Evolutionary conservation across 1,284 basidiomycete species (phyloP).

Genomic region (Cystobasidiaceae sp.): DNA sequence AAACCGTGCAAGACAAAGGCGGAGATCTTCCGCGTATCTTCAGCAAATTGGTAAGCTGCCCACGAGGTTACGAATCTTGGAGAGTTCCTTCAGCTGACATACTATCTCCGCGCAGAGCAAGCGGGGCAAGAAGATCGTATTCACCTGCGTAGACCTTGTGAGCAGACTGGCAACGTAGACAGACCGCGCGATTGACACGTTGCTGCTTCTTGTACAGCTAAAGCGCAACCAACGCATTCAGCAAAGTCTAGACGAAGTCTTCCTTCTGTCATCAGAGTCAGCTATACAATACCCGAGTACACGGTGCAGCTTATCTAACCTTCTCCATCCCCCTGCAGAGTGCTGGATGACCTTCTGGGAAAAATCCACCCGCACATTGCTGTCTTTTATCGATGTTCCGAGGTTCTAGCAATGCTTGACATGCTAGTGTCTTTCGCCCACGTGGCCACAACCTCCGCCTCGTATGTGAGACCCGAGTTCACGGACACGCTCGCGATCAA

Average conservation of each 20-base stretch:
- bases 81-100: no score
- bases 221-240: conserved; percentile 41
- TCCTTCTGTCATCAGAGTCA: conserved; percentile 25
- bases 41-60: conserved; percentile 37
- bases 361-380: conserved; percentile 38
- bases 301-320: conserved; percentile 23
- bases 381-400: conserved; percentile 40
- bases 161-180: neutral
- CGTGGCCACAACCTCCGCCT: conserved; percentile 59
- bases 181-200: neutral
- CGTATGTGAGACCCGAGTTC: conserved; percentile 36
- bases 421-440: conserved; percentile 75
- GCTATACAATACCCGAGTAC: neutral
- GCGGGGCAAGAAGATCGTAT: conserved; percentile 41
- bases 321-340: conserved; percentile 1
- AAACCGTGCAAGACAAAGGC: conserved; percentile 35
- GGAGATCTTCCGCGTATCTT: conserved; percentile 33
- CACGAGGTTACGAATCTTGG: neutral
- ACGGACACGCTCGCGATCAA: conserved; percentile 64
- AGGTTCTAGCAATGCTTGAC: conserved; percentile 68
- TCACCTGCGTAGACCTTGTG: conserved; percentile 41
- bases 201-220: conserved; percentile 28
- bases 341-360: conserved; percentile 41
- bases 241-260: conserved; percentile 42
- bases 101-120: conserved; percentile 26